phyloP scores from a whole-genome alignment of 495 filamentous ascomycete species.

The Baudoinia panamericana region DNA sequence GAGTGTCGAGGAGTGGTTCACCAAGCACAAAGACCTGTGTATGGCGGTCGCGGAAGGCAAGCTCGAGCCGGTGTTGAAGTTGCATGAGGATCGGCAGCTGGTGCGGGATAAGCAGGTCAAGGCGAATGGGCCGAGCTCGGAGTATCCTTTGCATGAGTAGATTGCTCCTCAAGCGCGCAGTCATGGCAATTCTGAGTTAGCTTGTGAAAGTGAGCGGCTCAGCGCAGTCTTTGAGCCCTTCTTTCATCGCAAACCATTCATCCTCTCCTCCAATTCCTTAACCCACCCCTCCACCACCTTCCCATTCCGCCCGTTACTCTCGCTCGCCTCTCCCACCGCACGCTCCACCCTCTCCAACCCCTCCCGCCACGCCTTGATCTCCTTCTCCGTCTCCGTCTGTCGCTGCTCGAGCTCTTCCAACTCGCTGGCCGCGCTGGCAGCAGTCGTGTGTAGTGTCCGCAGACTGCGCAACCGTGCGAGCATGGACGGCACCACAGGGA shows the following conservation, averaged over 20 bases:
- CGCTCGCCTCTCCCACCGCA: constrained; percentile 53
- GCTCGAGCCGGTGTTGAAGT: background rate
- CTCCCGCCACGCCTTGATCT: constrained; percentile 77
- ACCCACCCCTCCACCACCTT: constrained; percentile 78
- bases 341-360: constrained; percentile 67
- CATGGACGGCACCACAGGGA: constrained; percentile 71
- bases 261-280: constrained; percentile 55
- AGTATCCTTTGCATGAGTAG: too few species aligned
- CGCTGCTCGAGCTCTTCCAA: constrained; percentile 62
- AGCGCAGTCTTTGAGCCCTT: too few species aligned
- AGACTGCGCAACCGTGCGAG: constrained; percentile 77
- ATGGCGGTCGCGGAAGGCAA: constrained; percentile 1
- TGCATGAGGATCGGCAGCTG: constrained; percentile 1
- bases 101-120: too few species aligned
- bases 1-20: constrained; percentile 39
- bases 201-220: too few species aligned
- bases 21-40: constrained; percentile 28
- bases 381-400: constrained; percentile 69
- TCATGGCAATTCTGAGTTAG: too few species aligned
- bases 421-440: constrained; percentile 68
- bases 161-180: too few species aligned
- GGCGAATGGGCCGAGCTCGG: too few species aligned
- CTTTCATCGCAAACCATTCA: constrained; percentile 5
- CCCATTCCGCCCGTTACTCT: constrained; percentile 61
- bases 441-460: constrained; percentile 71